Evolutionary conservation across 192 early-diverging fungal genomes (phyloP).

Genomic region (Diversispora eburnea): DNA sequence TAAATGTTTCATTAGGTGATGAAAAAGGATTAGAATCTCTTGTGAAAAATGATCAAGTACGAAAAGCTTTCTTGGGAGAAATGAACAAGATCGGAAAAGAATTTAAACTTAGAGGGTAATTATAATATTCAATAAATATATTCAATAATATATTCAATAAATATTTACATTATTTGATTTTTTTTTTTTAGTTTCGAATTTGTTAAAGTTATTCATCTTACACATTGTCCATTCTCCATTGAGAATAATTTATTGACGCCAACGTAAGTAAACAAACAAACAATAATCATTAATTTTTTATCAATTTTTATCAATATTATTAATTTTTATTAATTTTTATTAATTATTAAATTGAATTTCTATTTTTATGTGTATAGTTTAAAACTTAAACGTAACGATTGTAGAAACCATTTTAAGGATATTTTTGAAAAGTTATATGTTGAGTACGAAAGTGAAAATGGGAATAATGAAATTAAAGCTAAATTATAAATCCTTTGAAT

Average conservation of each 20-base stretch:
- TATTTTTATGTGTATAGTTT: not conserved
- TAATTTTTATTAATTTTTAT: conserved; percentile 8
- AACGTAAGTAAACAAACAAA: conserved; percentile 45
- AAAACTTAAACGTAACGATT: conserved; percentile 24
- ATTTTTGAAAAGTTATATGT: conserved; percentile 8
- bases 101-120: conserved; percentile 37
- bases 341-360: too few species aligned
- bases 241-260: conserved; percentile 88
- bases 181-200: conserved; percentile 80
- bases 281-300: not conserved
- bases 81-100: conserved; percentile 55
- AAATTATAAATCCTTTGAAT: conserved; percentile 9
- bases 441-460: not conserved
- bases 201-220: conserved; percentile 68
- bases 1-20: conserved; percentile 32
- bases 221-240: conserved; percentile 68
- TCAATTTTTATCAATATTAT: not conserved
- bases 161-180: conserved; percentile 35
- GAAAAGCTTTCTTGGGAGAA: conserved; percentile 48
- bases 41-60: conserved; percentile 47
- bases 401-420: not conserved
- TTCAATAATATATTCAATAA: not conserved
- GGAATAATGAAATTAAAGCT: conserved; percentile 12
- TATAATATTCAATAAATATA: not conserved
- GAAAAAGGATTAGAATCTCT: conserved; percentile 44